Evolutionary conservation across 2,329 filamentous ascomycete species (phyloP), one percentile per base, ranked within the genome.

Genomic region (Fusarium domesticum): DNA sequence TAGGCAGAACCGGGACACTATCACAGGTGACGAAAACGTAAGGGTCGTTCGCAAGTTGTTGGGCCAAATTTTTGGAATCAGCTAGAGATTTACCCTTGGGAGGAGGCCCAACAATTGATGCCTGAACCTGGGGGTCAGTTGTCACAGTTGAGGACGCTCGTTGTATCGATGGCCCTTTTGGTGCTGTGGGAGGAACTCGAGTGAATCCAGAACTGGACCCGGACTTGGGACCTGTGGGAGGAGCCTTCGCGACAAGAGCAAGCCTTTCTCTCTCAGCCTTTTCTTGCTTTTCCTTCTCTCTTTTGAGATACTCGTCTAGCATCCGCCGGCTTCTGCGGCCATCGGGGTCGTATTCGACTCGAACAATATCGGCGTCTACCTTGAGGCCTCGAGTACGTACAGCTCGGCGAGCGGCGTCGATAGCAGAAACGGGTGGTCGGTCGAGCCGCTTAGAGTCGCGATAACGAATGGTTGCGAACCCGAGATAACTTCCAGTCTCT

Each of bases 391-490:
- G 85, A 51, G 84, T 79, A 48, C 84, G 79, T 31, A 91, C 83
- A 8, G 93, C 93, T 56, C 81, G 79, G 58, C 87, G 88, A 7
- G 93, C 92, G 32, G 91, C 88, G 48, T 87, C 84, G 32, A 86
- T 81, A 6, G 89, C 93, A 38, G 83, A 78, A 31, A 89, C 70
- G 42, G 70, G 66, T 5, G 64, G 62, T 6, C 61, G 61, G 35
- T 64, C 66, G 5, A 64, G 56, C 12, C 65, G 66, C 71, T 81
- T 77, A 2, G 77, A 73, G 63, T 97, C 92, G 60, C 86, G 84
- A 67, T 95, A 98, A 47, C 86, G 84, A 62, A 98, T 89, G 14
- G 89, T 89, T 54, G 89, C 95, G 63, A 98, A 91, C 11, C 93
- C 93, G 11, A 98, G 78, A 63, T 95, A 95, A 61, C 89, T 93